phyloP scores from a whole-genome alignment of 352 stramenopile species.

The Phytophthora brassicae region DNA sequence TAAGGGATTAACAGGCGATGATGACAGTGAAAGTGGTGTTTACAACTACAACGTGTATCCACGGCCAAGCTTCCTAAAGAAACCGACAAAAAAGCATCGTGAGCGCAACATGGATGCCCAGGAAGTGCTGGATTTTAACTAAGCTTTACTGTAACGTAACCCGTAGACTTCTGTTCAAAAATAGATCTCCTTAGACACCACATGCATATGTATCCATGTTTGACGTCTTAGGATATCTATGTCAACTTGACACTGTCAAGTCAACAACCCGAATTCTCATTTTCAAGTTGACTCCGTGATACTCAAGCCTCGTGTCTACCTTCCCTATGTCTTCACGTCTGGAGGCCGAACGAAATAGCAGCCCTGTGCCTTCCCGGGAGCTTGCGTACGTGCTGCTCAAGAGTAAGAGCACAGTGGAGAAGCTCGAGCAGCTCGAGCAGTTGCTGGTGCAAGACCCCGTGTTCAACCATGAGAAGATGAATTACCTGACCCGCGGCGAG shows the following conservation, averaged over 20 bases:
- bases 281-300: conserved; percentile 5
- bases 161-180: too few relatives aligned
- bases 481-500: conserved; percentile 67
- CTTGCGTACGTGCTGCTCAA: conserved; percentile 67
- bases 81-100: conserved; percentile 51
- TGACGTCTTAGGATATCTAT: background rate
- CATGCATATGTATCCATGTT: background rate
- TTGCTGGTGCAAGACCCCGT: conserved; percentile 57
- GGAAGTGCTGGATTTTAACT: conserved; percentile 60
- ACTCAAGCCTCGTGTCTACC: background rate
- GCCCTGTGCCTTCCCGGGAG: conserved; percentile 49
- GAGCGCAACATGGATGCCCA: conserved; percentile 38
- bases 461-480: conserved; percentile 63
- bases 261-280: conserved; percentile 28
- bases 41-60: conserved; percentile 69
- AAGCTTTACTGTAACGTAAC: conserved; percentile 22
- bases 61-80: conserved; percentile 37
- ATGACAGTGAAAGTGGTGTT: conserved; percentile 30
- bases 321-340: conserved; percentile 20
- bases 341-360: conserved; percentile 48
- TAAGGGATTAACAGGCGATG: conserved; percentile 19
- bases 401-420: conserved; percentile 51
- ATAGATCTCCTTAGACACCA: background rate
- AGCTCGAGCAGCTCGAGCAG: conserved; percentile 55
- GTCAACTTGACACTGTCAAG: conserved; percentile 24